These are phyloP conservation scores for Aureobasidium uvarum DNA, from an alignment of 2,329 filamentous ascomycete genomes.

Conservation along the genomic window DNA sequence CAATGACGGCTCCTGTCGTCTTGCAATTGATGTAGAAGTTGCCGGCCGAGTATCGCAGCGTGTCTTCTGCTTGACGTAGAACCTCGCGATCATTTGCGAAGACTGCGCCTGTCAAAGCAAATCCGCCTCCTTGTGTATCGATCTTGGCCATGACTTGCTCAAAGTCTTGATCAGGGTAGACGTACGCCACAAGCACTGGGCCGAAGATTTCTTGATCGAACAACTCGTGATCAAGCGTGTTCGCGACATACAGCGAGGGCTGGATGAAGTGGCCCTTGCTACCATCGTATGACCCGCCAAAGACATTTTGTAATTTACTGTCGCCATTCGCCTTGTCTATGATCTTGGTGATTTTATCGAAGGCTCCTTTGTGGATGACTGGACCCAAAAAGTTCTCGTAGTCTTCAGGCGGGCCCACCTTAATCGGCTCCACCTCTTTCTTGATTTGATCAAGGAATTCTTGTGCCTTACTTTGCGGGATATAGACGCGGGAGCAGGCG, in stretches of 20 bases:
- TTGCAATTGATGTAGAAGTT: constrained; percentile 62
- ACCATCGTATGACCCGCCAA: constrained; percentile 48
- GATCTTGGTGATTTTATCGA: constrained; percentile 47
- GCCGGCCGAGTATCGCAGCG: constrained; percentile 55
- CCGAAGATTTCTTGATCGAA: constrained; percentile 53
- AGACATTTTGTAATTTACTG: constrained; percentile 44
- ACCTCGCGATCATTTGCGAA: constrained; percentile 52
- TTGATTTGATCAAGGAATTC: constrained; percentile 37
- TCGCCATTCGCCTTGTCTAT: constrained; percentile 51
- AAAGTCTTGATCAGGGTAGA: constrained; percentile 35
- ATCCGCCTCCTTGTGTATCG: constrained; percentile 41
- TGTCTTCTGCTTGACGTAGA: constrained; percentile 52
- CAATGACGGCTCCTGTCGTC: constrained; percentile 56
- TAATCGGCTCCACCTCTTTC: constrained; percentile 34
- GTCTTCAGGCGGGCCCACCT: constrained; percentile 39
- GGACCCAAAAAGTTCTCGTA: constrained; percentile 48
- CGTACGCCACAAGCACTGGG: constrained; percentile 48
- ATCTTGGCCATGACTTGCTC: constrained; percentile 7
- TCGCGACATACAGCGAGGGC: constrained; percentile 50
- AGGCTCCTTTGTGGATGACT: constrained; percentile 51
- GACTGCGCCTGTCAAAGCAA: constrained; percentile 51
- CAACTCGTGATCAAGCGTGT: constrained; percentile 46
- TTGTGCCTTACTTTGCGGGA: constrained; percentile 38
- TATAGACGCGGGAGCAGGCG: constrained; percentile 47
- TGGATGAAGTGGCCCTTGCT: constrained; percentile 39